Evolutionary conservation across 495 filamentous ascomycete genomes (phyloP).

Genomic region (Podospora fimiseda): DNA sequence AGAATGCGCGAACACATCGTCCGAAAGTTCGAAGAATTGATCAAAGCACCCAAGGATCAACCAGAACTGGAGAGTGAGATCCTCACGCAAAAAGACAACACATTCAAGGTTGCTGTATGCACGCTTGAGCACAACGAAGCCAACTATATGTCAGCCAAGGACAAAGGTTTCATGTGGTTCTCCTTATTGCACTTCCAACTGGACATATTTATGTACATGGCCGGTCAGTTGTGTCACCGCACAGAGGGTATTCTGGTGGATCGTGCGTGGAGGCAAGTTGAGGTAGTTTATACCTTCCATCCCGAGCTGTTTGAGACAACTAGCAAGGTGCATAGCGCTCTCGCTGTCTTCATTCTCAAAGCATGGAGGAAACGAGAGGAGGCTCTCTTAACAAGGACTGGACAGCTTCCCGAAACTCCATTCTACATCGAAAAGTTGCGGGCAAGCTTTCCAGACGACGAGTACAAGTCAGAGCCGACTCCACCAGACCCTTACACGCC

Average conservation of each 20-base stretch:
- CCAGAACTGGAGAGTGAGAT: conserved; percentile 37
- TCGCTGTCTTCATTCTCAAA: conserved; percentile 40
- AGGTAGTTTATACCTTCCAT: conserved; percentile 35
- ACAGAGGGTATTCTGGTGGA: conserved; percentile 45
- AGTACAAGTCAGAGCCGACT: conserved; percentile 17
- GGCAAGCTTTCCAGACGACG: conserved; percentile 17
- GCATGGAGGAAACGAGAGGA: conserved; percentile 43
- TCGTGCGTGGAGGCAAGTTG: conserved; percentile 44
- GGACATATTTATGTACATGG: conserved; percentile 48
- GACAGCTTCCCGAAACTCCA: conserved; percentile 23
- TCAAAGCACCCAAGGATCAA: conserved; percentile 37
- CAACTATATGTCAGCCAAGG: conserved; percentile 31
- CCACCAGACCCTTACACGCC: conserved; percentile 17
- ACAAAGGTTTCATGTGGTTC: conserved; percentile 46
- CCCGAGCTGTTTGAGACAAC: conserved; percentile 40
- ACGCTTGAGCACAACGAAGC: conserved; percentile 37
- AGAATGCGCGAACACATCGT: conserved; percentile 41
- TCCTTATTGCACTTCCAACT: conserved; percentile 44
- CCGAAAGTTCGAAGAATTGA: conserved; percentile 38
- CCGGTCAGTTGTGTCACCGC: conserved; percentile 45
- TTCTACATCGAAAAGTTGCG: conserved; percentile 31
- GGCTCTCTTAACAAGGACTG: conserved; percentile 12
- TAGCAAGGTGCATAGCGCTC: conserved; percentile 32
- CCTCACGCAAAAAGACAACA: conserved; percentile 34
- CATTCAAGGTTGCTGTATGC: conserved; percentile 41